Evolutionary conservation across 495 filamentous ascomycete genomes (phyloP).

Genomic region (Amorphotheca resinae): DNA sequence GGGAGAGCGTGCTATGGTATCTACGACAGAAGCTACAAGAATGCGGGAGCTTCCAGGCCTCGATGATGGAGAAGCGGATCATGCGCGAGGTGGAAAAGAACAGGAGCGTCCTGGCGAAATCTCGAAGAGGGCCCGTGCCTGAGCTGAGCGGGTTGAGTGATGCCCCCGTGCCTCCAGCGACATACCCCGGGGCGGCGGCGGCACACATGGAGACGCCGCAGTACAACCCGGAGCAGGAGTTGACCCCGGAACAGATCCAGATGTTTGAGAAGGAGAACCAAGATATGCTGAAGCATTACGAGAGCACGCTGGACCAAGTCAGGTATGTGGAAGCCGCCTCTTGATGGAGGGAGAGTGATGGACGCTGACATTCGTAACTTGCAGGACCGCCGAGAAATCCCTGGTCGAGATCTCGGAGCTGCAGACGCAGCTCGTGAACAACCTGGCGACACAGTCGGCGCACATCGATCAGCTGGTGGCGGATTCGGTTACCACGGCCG

Average conservation of each 20-base stretch:
- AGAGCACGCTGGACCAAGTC: slow-evolving; percentile 84
- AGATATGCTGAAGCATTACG: slow-evolving; percentile 81
- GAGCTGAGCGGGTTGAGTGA: slow-evolving; percentile 15
- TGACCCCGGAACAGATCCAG: slow-evolving; percentile 76
- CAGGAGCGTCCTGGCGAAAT: slow-evolving; percentile 72
- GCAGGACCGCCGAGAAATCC: slow-evolving; percentile 78
- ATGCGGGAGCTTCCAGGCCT: slow-evolving; percentile 61
- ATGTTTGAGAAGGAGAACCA: slow-evolving; percentile 91
- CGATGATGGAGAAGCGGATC: slow-evolving; percentile 84
- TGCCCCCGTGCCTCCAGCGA: slow-evolving; percentile 7
- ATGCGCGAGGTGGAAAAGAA: slow-evolving; percentile 77
- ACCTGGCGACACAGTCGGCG: slow-evolving; percentile 72
- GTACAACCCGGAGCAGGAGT: slow-evolving; percentile 41
- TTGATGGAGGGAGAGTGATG: not conserved
- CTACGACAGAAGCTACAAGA: slow-evolving; percentile 61
- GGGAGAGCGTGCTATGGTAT: slow-evolving; percentile 77
- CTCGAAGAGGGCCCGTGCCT: slow-evolving; percentile 25
- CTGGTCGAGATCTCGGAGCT: slow-evolving; percentile 87
- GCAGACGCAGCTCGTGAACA: slow-evolving; percentile 74
- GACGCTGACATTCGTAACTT: not conserved
- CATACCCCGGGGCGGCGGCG: slow-evolving; percentile 17
- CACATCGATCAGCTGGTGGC: slow-evolving; percentile 80
- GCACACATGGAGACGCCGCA: slow-evolving; percentile 23
- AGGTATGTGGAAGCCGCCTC: slow-evolving; percentile 42
- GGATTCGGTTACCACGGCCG: slow-evolving; percentile 66